phyloP scores from a whole-genome alignment of 805 yeast genomes.

The Scheffersomyces ergatensis region DNA sequence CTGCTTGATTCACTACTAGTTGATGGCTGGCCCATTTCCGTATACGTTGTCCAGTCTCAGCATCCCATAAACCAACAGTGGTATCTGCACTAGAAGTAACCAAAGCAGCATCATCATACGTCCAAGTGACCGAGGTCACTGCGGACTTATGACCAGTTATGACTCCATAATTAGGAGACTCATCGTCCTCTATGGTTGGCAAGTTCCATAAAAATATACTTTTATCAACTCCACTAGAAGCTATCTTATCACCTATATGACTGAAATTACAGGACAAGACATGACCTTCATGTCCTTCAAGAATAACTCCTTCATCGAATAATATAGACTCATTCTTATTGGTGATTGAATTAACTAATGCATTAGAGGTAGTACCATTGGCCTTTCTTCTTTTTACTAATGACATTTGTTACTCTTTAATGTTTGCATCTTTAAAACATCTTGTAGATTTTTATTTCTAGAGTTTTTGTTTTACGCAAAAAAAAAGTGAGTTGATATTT shows the following conservation, averaged over 20 bases:
- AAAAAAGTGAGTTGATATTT: not conserved
- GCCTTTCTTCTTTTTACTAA: constrained; percentile 30
- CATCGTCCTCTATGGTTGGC: constrained; percentile 24
- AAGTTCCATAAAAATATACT: constrained; percentile 47
- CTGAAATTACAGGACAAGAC: constrained; percentile 54
- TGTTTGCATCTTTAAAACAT: not conserved
- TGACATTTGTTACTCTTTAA: constrained; percentile 24
- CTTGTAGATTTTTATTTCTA: no score
- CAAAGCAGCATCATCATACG: constrained; percentile 34
- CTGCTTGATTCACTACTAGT: constrained; percentile 56
- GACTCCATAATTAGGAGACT: constrained; percentile 41
- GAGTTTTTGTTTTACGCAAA: not conserved
- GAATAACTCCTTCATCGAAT: constrained; percentile 27
- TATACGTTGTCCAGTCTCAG: constrained; percentile 50
- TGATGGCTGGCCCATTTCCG: constrained; percentile 55
- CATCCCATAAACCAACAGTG: constrained; percentile 63
- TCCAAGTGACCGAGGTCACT: constrained; percentile 59
- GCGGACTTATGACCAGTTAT: constrained; percentile 62
- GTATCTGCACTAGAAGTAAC: constrained; percentile 61
- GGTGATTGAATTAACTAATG: not conserved
- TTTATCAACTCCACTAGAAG: constrained; percentile 62
- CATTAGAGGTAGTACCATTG: constrained; percentile 3
- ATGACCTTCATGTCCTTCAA: constrained; percentile 55
- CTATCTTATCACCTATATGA: constrained; percentile 49
- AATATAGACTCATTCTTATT: constrained; percentile 10